Base-by-base conservation (phyloP, 148 eudicot genomes). In the Vaccinium vitisidaea region DNA sequence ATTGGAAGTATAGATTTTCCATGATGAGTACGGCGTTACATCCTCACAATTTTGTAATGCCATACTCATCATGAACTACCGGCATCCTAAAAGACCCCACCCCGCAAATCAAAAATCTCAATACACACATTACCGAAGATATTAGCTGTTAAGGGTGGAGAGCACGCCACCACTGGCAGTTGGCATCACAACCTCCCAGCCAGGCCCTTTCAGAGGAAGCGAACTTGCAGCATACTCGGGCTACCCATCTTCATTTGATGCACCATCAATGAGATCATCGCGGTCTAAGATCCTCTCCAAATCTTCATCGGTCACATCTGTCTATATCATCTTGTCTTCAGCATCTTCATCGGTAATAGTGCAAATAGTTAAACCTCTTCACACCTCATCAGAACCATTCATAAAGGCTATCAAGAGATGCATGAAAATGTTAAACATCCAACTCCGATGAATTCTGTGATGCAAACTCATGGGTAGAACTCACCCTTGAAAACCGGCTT, bases 111-210 rank as follows among this genome's bases (percentile, higher is more conserved):
- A 52, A 8, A 80, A 32, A 4, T 36, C 39, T 19, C 55, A 15
- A 36, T 23, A 58, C 46, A 25, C 27, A 18, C 12, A 50, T 10
- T 5, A 4, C 18, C 0, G 2, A 19, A 2, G 9, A 55, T 84
- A 67, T 84, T 87, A 95, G 85, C 94, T 93, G 91, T 86, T 93
- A 4, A 97, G 89, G 19, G 98, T 92, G 53, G 96, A 94, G 70
- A 97, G 92, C 88, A 97, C 89, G 67, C 98, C 96, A 74, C 99
- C 98, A 52, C 89, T 86, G 8, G 95, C 86, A 63, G 90, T 90
- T 2, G 98, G 98, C 21, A 95, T 48, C 21, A 97, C 95, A 53
- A 97, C 99, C 88, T 97, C 99, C 99, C 99, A 97, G 12, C 99
- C 99, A 36, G 99, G 98, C 19, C 99, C 99, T 85, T 94, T 94